These are phyloP conservation scores for Neonectria coccinea DNA, from an alignment of 2,329 filamentous ascomycete genomes.

Conservation along the genomic window DNA sequence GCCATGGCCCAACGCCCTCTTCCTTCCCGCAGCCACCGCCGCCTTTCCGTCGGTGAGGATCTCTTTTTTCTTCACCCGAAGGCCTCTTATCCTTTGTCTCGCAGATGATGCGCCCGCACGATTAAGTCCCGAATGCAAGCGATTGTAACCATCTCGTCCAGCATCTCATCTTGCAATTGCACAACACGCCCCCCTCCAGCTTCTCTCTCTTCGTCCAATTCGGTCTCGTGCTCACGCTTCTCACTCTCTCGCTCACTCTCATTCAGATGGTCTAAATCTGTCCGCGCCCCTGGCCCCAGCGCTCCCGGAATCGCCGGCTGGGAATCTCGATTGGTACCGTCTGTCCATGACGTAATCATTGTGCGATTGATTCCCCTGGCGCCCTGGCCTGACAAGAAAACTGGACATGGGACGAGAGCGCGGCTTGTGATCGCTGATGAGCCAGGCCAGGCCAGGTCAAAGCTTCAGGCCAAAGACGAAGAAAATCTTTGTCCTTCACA, in stretches of 20 bases:
- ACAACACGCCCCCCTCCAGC: background rate
- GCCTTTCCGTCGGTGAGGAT: background rate
- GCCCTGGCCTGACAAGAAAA: conserved; percentile 32
- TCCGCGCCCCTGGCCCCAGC: conserved; percentile 12
- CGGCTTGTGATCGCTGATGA: conserved; percentile 1
- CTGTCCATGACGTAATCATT: conserved; percentile 39
- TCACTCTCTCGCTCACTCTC: background rate
- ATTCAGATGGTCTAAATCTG: conserved; percentile 16
- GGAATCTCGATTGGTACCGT: conserved; percentile 29
- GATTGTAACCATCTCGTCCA: background rate
- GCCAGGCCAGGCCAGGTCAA: conserved; percentile 10
- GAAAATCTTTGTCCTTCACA: background rate
- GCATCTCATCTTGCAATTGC: background rate
- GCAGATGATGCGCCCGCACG: background rate
- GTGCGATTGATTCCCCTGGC: conserved; percentile 15
- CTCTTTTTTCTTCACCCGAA: background rate
- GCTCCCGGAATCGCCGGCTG: conserved; percentile 31
- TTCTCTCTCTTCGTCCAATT: background rate
- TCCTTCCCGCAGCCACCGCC: conserved; percentile 27
- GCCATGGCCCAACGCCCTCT: conserved; percentile 7
- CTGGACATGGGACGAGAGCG: conserved; percentile 34
- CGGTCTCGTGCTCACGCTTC: no score
- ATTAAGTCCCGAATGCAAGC: background rate
- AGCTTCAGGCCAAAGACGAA: background rate
- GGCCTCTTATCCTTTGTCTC: background rate